phyloP scores from a whole-genome alignment of 1,284 basidiomycete genomes.

The Puccinia brachypodii region DNA sequence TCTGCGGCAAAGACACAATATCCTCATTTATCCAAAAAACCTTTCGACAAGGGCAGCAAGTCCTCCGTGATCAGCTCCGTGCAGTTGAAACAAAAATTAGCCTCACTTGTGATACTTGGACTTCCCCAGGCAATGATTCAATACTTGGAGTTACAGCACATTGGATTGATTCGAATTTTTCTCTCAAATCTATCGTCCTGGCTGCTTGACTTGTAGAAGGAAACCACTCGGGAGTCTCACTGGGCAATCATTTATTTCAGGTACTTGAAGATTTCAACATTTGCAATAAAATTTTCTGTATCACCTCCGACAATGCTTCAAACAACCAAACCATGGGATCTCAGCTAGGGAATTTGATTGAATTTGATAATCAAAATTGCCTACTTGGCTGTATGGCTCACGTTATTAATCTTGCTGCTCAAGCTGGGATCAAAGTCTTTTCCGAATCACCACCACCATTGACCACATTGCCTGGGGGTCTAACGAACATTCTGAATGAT shows the following conservation, averaged over 20 bases:
- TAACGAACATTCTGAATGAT: background rate
- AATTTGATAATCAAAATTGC: background rate
- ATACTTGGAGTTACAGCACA: conserved; percentile 4
- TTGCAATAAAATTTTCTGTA: background rate
- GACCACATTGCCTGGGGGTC: background rate
- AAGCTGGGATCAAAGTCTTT: background rate
- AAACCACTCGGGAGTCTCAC: background rate
- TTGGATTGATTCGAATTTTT: background rate
- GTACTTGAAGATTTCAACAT: background rate
- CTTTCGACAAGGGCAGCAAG: background rate
- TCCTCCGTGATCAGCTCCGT: background rate
- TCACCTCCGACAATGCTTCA: background rate
- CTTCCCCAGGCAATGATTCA: background rate
- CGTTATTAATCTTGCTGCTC: conserved; percentile 5
- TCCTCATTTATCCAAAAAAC: background rate
- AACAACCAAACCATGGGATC: background rate
- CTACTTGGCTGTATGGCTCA: conserved; percentile 9
- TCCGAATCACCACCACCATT: background rate
- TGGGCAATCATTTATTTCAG: background rate
- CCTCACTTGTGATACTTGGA: background rate
- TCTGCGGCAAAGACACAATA: background rate
- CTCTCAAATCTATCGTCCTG: background rate
- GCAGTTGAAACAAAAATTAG: background rate
- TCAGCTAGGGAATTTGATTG: background rate
- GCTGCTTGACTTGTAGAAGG: background rate